Base-by-base conservation (phyloP, 2,329 filamentous ascomycete species). In the Claviceps pusilla region DNA sequence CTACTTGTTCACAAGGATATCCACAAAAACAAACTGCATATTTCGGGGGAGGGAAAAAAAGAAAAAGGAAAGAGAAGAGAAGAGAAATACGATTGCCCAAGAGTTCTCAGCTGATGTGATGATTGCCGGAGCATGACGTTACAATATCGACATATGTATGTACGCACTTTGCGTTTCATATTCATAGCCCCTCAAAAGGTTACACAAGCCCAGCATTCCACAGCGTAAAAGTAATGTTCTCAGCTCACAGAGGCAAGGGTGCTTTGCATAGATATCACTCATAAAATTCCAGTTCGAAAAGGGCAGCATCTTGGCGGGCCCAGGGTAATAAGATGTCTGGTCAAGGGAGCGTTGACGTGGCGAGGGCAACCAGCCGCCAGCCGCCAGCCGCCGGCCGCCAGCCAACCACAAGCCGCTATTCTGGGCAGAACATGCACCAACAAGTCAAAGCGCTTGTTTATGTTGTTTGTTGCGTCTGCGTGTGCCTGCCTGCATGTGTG, bases 11-110 rank as follows among this genome's bases (percentile, higher is more conserved):
- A n/a, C 24, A 49, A 24, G 24, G 52, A 49, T 33, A 49, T 37
- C 46, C 24, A 39, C 19, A 47, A 43, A 49, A 37, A 37, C 16
- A 43, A 42, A 51, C 54, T 55, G 60, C 62, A 62, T 58, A n/a
- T 54, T 54, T n/a, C 49, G 57, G 53, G 57, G 55, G 19, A 49
- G 48, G n/a, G 24, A 19, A 19, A 19, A 19, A 19, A 24, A 24
- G 24, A 24, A 24, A 24, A 24, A 24, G 24, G 24, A 24, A 24
- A 24, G 2, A 24, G 24, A 24, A 24, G 24, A 24, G 24, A 24
- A 24, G 24, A 24, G 24, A 24, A 24, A 3, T 7, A 41, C 9
- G 33, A 19, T 7, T 6, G 6, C 3, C 2, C 3, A 24, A 39
- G n/a, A 45, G 19, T 37, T 41, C 33, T 48, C 19, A 16, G 33